Evolutionary conservation across 1,139 yeast species (phyloP).

Genomic region (Nakaseomyces nivariensis): DNA sequence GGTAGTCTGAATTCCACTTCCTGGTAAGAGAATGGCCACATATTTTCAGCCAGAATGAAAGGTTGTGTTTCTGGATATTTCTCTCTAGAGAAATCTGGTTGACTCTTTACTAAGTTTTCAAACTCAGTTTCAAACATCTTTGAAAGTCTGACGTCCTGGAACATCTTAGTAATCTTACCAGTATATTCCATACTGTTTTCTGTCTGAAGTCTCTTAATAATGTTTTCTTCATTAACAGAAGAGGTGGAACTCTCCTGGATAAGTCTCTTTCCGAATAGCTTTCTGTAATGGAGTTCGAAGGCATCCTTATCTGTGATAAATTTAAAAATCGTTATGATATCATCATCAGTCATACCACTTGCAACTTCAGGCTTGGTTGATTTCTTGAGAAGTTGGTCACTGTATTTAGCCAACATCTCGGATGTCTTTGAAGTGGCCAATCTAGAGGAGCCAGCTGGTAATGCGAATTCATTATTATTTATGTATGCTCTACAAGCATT

Average conservation of each 20-base stretch:
- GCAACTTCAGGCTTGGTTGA: slow-evolving; percentile 56
- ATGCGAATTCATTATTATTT: slow-evolving; percentile 73
- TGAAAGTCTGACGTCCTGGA: slow-evolving; percentile 85
- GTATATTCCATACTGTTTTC: slow-evolving; percentile 92
- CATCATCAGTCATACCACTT: slow-evolving; percentile 64
- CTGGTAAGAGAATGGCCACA: slow-evolving; percentile 67
- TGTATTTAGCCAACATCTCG: slow-evolving; percentile 80
- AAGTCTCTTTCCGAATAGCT: slow-evolving; percentile 78
- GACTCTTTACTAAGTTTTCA: slow-evolving; percentile 39
- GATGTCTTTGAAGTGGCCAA: slow-evolving; percentile 64
- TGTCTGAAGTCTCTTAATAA: slow-evolving; percentile 78
- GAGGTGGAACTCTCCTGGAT: slow-evolving; percentile 78
- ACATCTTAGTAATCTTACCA: slow-evolving; percentile 90
- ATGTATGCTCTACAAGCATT: slow-evolving; percentile 80
- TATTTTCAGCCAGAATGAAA: slow-evolving; percentile 71
- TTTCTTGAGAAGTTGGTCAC: slow-evolving; percentile 74
- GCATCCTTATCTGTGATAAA: slow-evolving; percentile 91
- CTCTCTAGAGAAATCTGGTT: slow-evolving; percentile 28
- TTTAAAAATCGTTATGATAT: slow-evolving; percentile 78
- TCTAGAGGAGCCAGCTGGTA: slow-evolving; percentile 43
- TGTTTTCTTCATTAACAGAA: slow-evolving; percentile 73
- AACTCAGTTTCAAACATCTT: slow-evolving; percentile 65
- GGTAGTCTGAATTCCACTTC: slow-evolving; percentile 48
- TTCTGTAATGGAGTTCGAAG: slow-evolving; percentile 86
- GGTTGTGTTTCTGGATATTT: slow-evolving; percentile 60